These are phyloP conservation scores for Magnaporthiopsis incrustans DNA, from an alignment of 2,329 filamentous ascomycete species.

Conservation along the genomic window DNA sequence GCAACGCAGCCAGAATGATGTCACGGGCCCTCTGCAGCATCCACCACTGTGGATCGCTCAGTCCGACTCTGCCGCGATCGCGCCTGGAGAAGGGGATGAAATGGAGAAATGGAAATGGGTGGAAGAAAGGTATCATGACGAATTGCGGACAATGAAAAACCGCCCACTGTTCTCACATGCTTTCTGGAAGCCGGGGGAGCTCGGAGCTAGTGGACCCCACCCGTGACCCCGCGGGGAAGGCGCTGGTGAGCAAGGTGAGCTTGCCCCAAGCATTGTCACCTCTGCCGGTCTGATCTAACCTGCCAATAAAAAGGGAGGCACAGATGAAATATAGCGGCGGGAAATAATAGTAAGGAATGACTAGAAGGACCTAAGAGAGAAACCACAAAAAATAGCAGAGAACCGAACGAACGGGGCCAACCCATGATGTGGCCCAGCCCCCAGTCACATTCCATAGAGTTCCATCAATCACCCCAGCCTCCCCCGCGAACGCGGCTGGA, in stretches of 20 bases:
- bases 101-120: background rate
- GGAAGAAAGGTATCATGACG: background rate
- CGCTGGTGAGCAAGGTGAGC: background rate
- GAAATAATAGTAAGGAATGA: too few relatives aligned
- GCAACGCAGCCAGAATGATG: background rate
- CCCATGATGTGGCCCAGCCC: too few relatives aligned
- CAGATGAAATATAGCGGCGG: too few relatives aligned
- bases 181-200: background rate
- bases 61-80: background rate
- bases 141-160: background rate
- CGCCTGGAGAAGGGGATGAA: background rate
- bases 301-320: too few relatives aligned
- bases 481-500: too few relatives aligned
- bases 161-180: background rate
- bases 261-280: background rate
- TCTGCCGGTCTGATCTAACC: too few relatives aligned
- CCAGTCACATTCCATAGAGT: background rate
- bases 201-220: background rate
- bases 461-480: background rate
- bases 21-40: background rate
- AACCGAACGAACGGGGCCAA: too few relatives aligned
- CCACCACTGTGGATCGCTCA: background rate
- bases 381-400: too few relatives aligned
- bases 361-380: too few relatives aligned
- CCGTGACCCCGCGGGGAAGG: background rate